Evolutionary conservation across 2,329 filamentous ascomycete species (phyloP).

Genomic region (Fusarium concolor): DNA sequence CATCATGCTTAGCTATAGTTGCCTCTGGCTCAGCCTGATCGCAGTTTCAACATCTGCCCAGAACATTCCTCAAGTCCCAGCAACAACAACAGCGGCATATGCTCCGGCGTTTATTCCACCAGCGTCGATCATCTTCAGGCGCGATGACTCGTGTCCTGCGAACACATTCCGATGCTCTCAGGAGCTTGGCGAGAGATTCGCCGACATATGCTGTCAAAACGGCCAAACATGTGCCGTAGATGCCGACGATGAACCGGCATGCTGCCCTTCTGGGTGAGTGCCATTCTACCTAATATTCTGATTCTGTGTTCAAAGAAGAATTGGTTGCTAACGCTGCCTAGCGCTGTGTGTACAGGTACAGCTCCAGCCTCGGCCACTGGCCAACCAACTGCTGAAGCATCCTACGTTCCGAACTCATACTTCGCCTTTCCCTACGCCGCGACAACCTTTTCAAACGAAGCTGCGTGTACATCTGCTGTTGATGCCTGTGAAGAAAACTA

Average conservation of each 20-base stretch:
- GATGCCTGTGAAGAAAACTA: conserved; percentile 66
- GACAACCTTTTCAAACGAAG: conserved; percentile 63
- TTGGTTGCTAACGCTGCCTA: conserved; percentile 45
- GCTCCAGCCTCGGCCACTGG: conserved; percentile 57
- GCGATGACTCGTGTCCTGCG: conserved; percentile 57
- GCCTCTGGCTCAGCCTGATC: conserved; percentile 40
- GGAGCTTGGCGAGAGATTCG: conserved; percentile 59
- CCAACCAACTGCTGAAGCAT: conserved; percentile 54
- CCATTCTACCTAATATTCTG: not conserved
- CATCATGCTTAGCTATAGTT: conserved; percentile 39
- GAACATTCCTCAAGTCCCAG: conserved; percentile 32
- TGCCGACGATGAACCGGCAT: conserved; percentile 61
- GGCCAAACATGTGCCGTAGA: conserved; percentile 65
- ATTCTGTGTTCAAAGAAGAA: not conserved
- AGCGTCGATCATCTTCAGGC: conserved; percentile 40
- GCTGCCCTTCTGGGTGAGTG: conserved; percentile 64
- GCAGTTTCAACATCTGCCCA: conserved; percentile 36
- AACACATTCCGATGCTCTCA: conserved; percentile 64
- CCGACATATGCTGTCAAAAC: conserved; percentile 62
- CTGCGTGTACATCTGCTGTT: conserved; percentile 64
- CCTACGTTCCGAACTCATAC: conserved; percentile 67
- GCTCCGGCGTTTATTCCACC: conserved; percentile 32
- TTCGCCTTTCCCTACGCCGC: conserved; percentile 70
- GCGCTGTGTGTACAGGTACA: conserved; percentile 67
- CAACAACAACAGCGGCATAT: conserved; percentile 30